Conservation (phyloP, 2,329 filamentous ascomycete species). For the Penicillium sclerotiorum region DNA sequence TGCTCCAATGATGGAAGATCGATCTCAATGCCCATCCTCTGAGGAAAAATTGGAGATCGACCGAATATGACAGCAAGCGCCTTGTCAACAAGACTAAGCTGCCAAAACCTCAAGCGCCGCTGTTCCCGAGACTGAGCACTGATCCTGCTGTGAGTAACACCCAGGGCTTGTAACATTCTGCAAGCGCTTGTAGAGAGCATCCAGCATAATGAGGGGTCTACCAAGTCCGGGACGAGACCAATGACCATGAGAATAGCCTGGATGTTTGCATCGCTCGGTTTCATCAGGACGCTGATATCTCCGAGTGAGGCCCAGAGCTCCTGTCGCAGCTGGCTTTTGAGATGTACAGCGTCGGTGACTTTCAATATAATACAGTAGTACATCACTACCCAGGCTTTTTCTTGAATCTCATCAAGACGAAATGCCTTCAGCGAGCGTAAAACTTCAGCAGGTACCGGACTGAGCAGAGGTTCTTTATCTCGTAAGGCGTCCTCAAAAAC, state of each 20-base stretch:
- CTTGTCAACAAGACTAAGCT: background rate
- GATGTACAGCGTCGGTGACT: background rate
- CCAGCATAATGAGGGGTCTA: background rate
- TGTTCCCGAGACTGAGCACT: background rate
- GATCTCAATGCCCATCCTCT: too few species aligned
- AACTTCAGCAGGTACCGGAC: background rate
- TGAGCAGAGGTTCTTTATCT: background rate
- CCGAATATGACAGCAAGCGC: conserved; percentile 3
- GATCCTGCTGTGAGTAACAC: background rate
- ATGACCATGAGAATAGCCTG: background rate
- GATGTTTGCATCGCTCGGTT: background rate
- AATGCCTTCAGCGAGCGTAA: background rate
- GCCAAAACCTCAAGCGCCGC: background rate
- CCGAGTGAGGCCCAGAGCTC: background rate
- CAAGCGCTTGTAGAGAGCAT: background rate
- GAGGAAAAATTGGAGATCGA: background rate
- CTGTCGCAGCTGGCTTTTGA: background rate
- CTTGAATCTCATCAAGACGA: background rate
- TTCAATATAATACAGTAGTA: background rate
- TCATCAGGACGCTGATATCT: background rate
- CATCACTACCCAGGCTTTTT: background rate
- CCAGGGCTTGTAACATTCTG: background rate
- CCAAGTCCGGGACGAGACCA: background rate
- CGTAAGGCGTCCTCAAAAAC: background rate
- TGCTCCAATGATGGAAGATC: too few species aligned